Percentiles rank a stretch among this genome's conserved stretches.
phyloP scores from a whole-genome alignment of 2,329 filamentous ascomycete species.

The Pseudogymnoascus sp. region DNA sequence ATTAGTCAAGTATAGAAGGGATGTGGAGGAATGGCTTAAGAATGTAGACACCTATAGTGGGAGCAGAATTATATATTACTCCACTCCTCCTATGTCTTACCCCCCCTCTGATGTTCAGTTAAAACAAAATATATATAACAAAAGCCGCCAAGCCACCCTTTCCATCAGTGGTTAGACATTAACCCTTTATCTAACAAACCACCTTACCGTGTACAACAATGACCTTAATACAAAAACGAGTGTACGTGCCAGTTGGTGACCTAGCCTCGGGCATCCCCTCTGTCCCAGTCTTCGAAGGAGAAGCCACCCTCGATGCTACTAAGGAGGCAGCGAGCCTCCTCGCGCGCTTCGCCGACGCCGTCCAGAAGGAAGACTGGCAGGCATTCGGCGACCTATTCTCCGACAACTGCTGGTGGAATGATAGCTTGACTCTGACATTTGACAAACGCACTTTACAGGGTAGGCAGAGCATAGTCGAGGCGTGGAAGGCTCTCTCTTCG shows the following conservation, averaged over 20 bases:
- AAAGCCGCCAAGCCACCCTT: too few species aligned
- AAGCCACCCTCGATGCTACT: neutral
- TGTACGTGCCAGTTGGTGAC: neutral
- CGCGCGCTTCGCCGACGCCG: neutral
- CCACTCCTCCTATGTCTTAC: too few species aligned
- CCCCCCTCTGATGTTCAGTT: too few species aligned
- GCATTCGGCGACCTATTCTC: conserved; percentile 2
- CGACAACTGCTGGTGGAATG: conserved; percentile 3
- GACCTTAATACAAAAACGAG: neutral
- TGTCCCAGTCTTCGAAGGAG: neutral
- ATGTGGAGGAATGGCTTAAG: too few species aligned
- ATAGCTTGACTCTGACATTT: neutral
- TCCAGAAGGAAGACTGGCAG: neutral
- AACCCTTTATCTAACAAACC: too few species aligned
- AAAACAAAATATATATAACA: too few species aligned
- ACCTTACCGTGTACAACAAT: neutral
- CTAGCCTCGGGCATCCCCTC: conserved; percentile 4
- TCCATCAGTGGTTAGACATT: too few species aligned
- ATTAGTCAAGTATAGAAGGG: too few species aligned
- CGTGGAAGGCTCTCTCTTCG: neutral
- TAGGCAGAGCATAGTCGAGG: neutral
- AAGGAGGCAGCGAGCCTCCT: neutral
- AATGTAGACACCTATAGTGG: too few species aligned
- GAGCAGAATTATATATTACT: too few species aligned
- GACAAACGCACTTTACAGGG: conserved; percentile 1